phyloP scores from a whole-genome alignment of 805 yeast species.

The Cyberlindnera japonica region DNA sequence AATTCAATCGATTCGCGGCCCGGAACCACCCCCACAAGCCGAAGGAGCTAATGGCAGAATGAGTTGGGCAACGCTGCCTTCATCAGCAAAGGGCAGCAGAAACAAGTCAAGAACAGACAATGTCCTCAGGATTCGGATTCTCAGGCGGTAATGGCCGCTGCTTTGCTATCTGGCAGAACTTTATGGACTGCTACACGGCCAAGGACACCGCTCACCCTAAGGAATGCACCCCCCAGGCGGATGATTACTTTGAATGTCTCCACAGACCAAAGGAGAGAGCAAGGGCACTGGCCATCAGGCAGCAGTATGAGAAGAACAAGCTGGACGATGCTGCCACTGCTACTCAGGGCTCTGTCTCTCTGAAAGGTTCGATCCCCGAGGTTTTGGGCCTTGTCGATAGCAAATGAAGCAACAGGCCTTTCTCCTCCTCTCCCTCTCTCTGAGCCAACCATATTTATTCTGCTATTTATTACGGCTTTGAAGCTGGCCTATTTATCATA shows the following conservation, averaged over 20 bases:
- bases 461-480: not conserved
- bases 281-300: slow-evolving; percentile 25
- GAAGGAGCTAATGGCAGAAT: too few species aligned
- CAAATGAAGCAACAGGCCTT: not conserved
- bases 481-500: not conserved
- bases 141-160: slow-evolving; percentile 45
- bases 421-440: too few species aligned
- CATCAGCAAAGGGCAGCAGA: not conserved
- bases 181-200: slow-evolving; percentile 43
- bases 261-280: slow-evolving; percentile 43
- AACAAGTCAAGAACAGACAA: slow-evolving; percentile 8
- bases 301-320: slow-evolving; percentile 20
- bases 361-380: slow-evolving; percentile 10
- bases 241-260: slow-evolving; percentile 48
- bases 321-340: slow-evolving; percentile 5
- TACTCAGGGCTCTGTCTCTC: slow-evolving; percentile 3
- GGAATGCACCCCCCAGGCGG: slow-evolving; percentile 40
- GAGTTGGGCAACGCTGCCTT: not conserved
- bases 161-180: slow-evolving; percentile 41
- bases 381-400: slow-evolving; percentile 8
- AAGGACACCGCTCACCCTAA: slow-evolving; percentile 32
- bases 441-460: not conserved
- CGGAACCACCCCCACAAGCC: slow-evolving; percentile 1
- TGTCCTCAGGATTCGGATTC: slow-evolving; percentile 38
- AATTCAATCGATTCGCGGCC: not conserved